These are phyloP conservation scores for Helianthus annuus DNA, from an alignment of 129 eudicot species.

Conservation along the genomic window DNA sequence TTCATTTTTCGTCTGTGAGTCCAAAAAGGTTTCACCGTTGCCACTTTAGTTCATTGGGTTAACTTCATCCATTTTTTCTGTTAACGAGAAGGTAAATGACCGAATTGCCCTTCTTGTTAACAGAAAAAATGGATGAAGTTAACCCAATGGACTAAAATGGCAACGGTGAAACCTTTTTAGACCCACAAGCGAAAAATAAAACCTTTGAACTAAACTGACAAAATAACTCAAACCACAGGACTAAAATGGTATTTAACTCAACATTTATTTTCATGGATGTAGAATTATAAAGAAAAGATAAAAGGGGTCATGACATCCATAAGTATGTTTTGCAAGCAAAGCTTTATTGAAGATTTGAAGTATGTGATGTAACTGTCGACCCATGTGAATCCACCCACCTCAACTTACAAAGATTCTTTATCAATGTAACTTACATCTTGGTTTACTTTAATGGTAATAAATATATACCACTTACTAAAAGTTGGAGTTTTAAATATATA, in stretches of 20 bases:
- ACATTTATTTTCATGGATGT: not conserved
- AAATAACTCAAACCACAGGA: too few species aligned
- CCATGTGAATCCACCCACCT: slow-evolving; percentile 34
- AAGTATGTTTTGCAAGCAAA: slow-evolving; percentile 46
- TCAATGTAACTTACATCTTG: slow-evolving; percentile 2
- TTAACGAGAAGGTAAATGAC: too few species aligned
- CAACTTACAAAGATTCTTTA: slow-evolving; percentile 17
- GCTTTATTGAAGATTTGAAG: slow-evolving; percentile 26
- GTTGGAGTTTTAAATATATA: not conserved
- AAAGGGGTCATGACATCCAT: slow-evolving; percentile 18
- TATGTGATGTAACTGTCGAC: slow-evolving; percentile 32
- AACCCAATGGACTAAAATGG: too few species aligned
- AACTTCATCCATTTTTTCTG: too few species aligned
- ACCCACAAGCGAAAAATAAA: too few species aligned
- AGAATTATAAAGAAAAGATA: slow-evolving; percentile 1
- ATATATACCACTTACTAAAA: not conserved
- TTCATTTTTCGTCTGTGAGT: too few species aligned
- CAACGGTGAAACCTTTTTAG: too few species aligned
- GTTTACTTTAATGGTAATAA: not conserved
- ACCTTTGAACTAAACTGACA: too few species aligned
- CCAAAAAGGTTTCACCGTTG: too few species aligned
- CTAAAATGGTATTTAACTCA: not conserved
- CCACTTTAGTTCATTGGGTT: too few species aligned
- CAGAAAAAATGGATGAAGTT: too few species aligned
- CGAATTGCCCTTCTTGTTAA: too few species aligned